phyloP scores from a whole-genome alignment of 2,329 filamentous ascomycete genomes.

The Stromatinia cepivora region DNA sequence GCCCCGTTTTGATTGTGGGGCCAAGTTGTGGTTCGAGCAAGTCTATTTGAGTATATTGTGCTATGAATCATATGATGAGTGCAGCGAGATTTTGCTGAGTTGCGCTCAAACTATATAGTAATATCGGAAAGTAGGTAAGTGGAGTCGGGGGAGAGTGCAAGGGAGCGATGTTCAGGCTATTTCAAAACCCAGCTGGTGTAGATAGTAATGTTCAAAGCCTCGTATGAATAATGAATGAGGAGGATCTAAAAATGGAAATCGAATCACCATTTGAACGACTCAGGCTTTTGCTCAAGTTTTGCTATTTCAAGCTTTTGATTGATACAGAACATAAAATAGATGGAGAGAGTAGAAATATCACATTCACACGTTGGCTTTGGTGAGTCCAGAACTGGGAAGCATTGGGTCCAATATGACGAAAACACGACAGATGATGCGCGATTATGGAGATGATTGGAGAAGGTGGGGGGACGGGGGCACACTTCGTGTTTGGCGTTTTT shows the following conservation, averaged over 20 bases:
- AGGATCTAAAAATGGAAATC: slow-evolving; percentile 6
- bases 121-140: slow-evolving; percentile 3
- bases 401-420: slow-evolving; percentile 20
- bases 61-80: background rate
- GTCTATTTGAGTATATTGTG: background rate
- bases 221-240: background rate
- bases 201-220: background rate
- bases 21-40: background rate
- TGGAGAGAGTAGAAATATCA: slow-evolving; percentile 19
- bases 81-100: background rate
- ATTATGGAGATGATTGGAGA: slow-evolving; percentile 11
- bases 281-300: background rate
- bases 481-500: background rate
- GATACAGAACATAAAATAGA: background rate
- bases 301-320: background rate
- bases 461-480: slow-evolving; percentile 12
- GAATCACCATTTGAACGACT: background rate
- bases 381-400: background rate
- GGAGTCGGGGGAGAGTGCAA: slow-evolving; percentile 1
- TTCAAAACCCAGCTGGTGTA: background rate
- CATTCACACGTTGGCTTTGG: slow-evolving; percentile 10
- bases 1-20: background rate
- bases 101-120: background rate
- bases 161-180: slow-evolving; percentile 14
- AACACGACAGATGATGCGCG: slow-evolving; percentile 13